Percentiles rank a stretch among this genome's conserved stretches.
Conservation (phyloP, 305 asterid genomes). For the Fraxinus latifolia region DNA sequence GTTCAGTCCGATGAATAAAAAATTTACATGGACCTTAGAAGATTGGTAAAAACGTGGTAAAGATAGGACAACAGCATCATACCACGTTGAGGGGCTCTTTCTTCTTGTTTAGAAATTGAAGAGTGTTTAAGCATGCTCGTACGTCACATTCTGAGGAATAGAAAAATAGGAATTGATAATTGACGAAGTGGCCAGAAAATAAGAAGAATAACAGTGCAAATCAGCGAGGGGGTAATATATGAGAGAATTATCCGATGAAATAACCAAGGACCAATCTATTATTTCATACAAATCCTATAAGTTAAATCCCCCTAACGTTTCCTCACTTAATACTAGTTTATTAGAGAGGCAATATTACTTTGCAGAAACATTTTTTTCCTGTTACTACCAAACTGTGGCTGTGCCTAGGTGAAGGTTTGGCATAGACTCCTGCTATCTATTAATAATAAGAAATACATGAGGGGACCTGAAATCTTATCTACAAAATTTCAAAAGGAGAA, state of each 20-base stretch:
- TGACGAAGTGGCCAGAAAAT: not conserved
- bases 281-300: not conserved
- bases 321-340: not conserved
- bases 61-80: slow-evolving; percentile 19
- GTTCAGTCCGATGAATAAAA: slow-evolving; percentile 1
- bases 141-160: slow-evolving; percentile 77
- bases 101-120: slow-evolving; percentile 92
- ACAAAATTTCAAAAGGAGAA: not conserved
- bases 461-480: not conserved
- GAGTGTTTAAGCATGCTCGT: slow-evolving; percentile 92
- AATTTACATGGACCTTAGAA: slow-evolving; percentile 14
- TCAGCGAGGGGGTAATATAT: not conserved
- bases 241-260: not conserved
- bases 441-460: not conserved
- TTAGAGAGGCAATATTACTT: not conserved
- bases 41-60: slow-evolving; percentile 10
- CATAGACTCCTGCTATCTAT: not conserved
- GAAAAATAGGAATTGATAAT: slow-evolving; percentile 12
- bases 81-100: slow-evolving; percentile 80
- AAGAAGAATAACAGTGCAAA: not conserved
- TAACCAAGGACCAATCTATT: not conserved
- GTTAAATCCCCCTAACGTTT: not conserved
- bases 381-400: not conserved
- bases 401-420: not conserved
- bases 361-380: not conserved